Percentiles rank a stretch among this genome's conserved stretches.
Evolutionary conservation across 306 rosid species (phyloP).

Genomic region (Hippophae rhamnoides): DNA sequence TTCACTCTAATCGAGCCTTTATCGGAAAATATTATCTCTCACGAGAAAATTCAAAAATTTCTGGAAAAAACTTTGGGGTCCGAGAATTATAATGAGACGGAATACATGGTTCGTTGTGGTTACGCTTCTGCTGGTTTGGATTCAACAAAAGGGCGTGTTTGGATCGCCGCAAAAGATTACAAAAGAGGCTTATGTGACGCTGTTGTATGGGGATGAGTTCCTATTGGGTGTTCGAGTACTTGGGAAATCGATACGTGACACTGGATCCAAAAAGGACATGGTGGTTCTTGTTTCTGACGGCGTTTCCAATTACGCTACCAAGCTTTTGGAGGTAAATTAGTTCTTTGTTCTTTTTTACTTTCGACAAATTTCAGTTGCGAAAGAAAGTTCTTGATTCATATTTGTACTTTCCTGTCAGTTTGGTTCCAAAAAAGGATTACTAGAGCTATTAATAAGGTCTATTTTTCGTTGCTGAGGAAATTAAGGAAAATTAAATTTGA

Average conservation of each 20-base stretch:
- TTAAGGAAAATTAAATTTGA: too few species aligned
- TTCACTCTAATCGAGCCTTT: neutral
- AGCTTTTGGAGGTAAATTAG: conserved; percentile 53
- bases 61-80: neutral
- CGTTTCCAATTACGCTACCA: conserved; percentile 71
- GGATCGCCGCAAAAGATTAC: conserved; percentile 36
- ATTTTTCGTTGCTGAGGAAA: too few species aligned
- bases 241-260: conserved; percentile 81
- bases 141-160: conserved; percentile 24
- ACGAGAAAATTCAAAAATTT: conserved; percentile 7
- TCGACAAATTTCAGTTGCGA: conserved; percentile 1
- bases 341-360: neutral
- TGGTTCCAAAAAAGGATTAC: neutral
- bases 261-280: conserved; percentile 80
- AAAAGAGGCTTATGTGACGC: conserved; percentile 80
- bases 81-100: conserved; percentile 25
- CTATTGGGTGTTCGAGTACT: conserved; percentile 89
- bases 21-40: neutral
- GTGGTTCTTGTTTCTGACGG: conserved; percentile 93
- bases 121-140: conserved; percentile 15
- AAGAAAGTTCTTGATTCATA: neutral
- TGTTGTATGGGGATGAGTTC: conserved; percentile 92
- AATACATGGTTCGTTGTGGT: conserved; percentile 16
- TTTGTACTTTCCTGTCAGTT: neutral
- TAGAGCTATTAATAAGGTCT: too few species aligned